Base-by-base conservation (phyloP, 73 alveolate species). In the Paramecium pentaurelia region DNA sequence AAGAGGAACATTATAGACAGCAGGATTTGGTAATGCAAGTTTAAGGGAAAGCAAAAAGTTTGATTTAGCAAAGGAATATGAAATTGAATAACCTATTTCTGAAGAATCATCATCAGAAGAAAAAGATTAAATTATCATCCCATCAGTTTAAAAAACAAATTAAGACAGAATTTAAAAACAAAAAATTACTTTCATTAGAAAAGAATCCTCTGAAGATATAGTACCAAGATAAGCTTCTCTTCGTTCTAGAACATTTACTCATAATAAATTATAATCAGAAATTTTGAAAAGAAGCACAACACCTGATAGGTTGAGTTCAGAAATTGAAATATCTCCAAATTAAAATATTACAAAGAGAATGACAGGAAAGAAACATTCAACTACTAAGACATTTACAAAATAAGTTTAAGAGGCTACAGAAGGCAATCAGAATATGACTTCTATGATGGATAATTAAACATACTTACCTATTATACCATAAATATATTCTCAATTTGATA, bases 11-110 rank as follows among this genome's bases (percentile, higher is more conserved):
- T 38, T 37, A 9, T 18, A 73, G 6, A 73, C 87, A 73, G 87
- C 87, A 12, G 87, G 87, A 37, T 73, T 73, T 73, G 87, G 84
- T 3, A 64, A 18, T 64, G 84, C 28, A 12, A 64, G 84, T 0
- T 11, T 64, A 32, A 64, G 54, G 28, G 84, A 64, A 32, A 64
- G 84, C 84, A 64, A 64, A 64, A 64, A 64, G 30, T 28, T 64
- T 64, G 84, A 64, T 64, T 28, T 32, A 0, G 30, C 51, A 4
- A 64, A 64, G 4, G 49, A 64, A 1, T 28, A 64, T 8, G 45
- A 64, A 64, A 28, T 32, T 8, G 84, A 64, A 28, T 28, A 32
- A 64, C 25, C 49, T 2, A 64, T 64, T 28, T 64, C 84, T 32
- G 84, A 64, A 34, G 84, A 64, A 64, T 64, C 84, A 8, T 64